phyloP scores from a whole-genome alignment of 495 filamentous ascomycete genomes.

The Copromyces sp. region DNA sequence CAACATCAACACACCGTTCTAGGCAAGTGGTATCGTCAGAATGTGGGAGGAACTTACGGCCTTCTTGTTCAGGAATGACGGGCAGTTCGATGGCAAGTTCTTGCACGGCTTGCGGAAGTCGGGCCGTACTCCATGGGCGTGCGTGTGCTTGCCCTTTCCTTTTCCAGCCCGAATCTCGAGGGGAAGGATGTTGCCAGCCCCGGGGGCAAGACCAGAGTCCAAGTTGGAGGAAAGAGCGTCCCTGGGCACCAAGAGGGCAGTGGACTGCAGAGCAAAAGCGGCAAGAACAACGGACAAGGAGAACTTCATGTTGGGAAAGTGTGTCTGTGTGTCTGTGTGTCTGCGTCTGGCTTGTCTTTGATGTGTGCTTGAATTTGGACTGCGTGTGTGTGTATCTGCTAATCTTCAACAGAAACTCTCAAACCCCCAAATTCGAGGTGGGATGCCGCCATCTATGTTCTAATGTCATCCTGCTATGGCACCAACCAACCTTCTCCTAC shows the following conservation, averaged over 20 bases:
- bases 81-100: slow-evolving; percentile 6
- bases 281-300: neutral
- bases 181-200: neutral
- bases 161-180: neutral
- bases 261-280: neutral
- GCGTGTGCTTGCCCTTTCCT: neutral
- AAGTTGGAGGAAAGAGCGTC: neutral
- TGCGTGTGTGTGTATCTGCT: neutral
- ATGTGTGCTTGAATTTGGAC: neutral
- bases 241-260: neutral
- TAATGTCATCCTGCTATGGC: neutral
- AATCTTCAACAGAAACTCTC: neutral
- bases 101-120: slow-evolving; percentile 11
- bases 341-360: neutral
- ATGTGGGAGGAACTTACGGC: slow-evolving; percentile 1
- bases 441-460: neutral
- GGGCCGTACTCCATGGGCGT: slow-evolving; percentile 1
- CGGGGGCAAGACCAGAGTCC: neutral
- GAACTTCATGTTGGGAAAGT: slow-evolving; percentile 5
- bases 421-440: neutral
- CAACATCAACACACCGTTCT: neutral
- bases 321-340: neutral
- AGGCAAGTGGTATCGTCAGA: neutral
- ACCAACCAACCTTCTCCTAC: neutral
- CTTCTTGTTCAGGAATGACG: slow-evolving; percentile 7